Percentiles rank a stretch among this genome's conserved stretches.
Conservation (phyloP, 495 filamentous ascomycete species). For the Penicillium bialowiezense region DNA sequence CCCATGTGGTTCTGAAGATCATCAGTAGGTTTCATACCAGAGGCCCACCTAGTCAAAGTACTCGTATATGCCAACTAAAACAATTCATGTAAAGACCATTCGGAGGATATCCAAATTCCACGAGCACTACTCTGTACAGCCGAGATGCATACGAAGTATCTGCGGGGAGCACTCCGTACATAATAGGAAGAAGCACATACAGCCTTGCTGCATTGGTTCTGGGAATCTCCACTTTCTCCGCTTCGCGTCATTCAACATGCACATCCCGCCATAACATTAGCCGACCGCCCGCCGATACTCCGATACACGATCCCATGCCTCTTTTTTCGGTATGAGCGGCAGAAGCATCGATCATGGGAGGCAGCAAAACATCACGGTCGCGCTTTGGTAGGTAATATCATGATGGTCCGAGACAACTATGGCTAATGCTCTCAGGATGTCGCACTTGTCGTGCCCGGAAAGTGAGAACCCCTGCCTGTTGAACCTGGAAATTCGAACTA, state of each 20-base stretch:
- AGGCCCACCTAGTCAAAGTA: too few relatives aligned
- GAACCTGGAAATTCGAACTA: neutral
- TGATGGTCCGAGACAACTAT: neutral
- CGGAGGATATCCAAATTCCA: too few relatives aligned
- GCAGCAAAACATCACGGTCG: conserved; percentile 14
- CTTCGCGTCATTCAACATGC: neutral
- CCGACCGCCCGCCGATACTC: conserved; percentile 1
- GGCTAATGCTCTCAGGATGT: conserved; percentile 17
- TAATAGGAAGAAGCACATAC: too few relatives aligned
- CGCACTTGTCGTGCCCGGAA: conserved; percentile 28
- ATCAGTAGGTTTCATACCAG: too few relatives aligned
- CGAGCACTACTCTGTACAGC: too few relatives aligned
- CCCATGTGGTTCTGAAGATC: too few relatives aligned
- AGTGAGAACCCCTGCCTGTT: conserved; percentile 7
- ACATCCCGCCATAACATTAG: neutral
- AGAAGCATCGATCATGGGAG: conserved; percentile 9
- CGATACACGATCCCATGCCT: neutral
- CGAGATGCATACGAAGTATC: too few relatives aligned
- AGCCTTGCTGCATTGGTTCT: neutral
- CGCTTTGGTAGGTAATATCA: conserved; percentile 18
- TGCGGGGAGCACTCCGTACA: too few relatives aligned
- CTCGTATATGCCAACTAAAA: too few relatives aligned
- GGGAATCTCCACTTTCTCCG: neutral
- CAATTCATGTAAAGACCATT: too few relatives aligned
- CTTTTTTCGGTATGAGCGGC: neutral